phyloP scores from a whole-genome alignment of 345 rosid genomes.

The Dovyalis caffra region DNA sequence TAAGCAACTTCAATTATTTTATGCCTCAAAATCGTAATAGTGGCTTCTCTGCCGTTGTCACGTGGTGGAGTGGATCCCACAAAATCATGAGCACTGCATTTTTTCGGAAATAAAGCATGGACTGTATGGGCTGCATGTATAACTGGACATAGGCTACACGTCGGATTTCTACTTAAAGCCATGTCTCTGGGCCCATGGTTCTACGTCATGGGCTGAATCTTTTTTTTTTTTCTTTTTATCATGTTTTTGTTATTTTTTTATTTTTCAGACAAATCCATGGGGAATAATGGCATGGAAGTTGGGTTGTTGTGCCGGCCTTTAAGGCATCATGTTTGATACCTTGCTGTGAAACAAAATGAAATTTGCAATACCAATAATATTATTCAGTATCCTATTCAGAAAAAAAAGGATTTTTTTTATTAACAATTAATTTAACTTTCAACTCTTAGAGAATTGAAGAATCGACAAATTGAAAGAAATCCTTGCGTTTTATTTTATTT shows the following conservation, averaged over 20 bases:
- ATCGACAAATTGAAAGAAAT: too few species aligned
- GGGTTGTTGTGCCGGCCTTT: too few species aligned
- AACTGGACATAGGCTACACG: conserved; percentile 6
- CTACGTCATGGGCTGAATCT: not conserved
- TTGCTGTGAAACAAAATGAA: not conserved
- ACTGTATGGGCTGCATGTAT: conserved; percentile 26
- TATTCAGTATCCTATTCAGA: not conserved
- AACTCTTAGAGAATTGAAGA: too few species aligned
- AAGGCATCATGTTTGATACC: not conserved
- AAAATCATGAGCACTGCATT: not conserved
- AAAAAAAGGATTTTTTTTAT: too few species aligned
- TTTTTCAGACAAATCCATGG: not conserved
- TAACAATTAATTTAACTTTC: too few species aligned
- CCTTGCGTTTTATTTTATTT: too few species aligned
- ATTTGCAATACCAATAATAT: too few species aligned
- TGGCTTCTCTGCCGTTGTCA: conserved; percentile 15
- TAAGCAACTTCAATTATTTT: too few species aligned
- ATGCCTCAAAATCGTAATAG: not conserved
- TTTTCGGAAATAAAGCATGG: conserved; percentile 1
- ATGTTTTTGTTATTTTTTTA: too few species aligned
- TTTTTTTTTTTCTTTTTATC: not conserved
- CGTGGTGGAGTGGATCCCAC: conserved; percentile 27
- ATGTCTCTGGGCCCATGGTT: conserved; percentile 7
- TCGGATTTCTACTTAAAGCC: not conserved
- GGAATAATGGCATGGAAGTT: not conserved